phyloP scores from a whole-genome alignment of 345 rosid species.

The Murraya paniculata region DNA sequence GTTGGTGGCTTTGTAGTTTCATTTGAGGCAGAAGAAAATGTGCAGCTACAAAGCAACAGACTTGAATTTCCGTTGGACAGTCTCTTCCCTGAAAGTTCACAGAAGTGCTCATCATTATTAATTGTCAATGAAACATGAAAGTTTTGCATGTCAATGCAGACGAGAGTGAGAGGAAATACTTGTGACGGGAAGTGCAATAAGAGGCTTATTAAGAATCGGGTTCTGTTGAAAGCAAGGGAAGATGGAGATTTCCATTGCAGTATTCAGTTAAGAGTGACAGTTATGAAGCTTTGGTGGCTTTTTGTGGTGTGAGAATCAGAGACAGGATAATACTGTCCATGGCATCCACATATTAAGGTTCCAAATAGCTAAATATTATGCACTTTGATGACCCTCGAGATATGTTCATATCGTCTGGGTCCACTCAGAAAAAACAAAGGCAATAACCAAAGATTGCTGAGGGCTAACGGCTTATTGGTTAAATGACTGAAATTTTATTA shows the following conservation, averaged over 20 bases:
- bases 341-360: constrained; percentile 30
- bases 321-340: constrained; percentile 23
- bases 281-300: not conserved
- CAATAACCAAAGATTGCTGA: not conserved
- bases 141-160: not conserved
- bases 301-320: not conserved
- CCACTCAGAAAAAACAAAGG: not conserved
- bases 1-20: constrained; percentile 23
- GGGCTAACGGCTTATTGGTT: not conserved
- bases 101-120: not conserved
- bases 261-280: constrained; percentile 12
- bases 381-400: not conserved
- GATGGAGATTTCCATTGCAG: constrained; percentile 45
- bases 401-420: not conserved
- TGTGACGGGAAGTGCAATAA: constrained; percentile 14
- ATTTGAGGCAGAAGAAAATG: constrained; percentile 42
- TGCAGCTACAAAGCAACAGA: constrained; percentile 36
- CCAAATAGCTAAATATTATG: not conserved
- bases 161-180: constrained; percentile 13
- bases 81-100: constrained; percentile 39
- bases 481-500: no score
- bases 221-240: constrained; percentile 34
- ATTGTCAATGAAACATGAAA: not conserved
- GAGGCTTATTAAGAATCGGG: constrained; percentile 28
- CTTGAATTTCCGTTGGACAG: constrained; percentile 15